Evolutionary conservation across 1,284 basidiomycete genomes (phyloP).

Genomic region (Mycocalia duriaeana): DNA sequence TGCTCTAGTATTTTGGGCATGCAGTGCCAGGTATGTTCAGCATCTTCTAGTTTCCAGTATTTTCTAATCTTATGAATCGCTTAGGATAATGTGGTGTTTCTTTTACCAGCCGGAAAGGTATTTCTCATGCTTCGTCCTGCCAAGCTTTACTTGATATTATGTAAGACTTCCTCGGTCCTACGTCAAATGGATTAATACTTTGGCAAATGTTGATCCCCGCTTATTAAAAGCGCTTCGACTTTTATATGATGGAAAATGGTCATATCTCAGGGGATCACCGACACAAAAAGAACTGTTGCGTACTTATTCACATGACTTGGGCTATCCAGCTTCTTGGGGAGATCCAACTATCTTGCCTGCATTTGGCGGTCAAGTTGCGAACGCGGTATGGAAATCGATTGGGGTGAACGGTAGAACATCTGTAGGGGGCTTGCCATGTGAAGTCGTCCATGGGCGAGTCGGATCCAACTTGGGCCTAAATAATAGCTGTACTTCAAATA

Average conservation of each 20-base stretch:
- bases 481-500: slow-evolving; percentile 57
- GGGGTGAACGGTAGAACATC: slow-evolving; percentile 45
- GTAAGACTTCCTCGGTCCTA: slow-evolving; percentile 65
- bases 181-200: slow-evolving; percentile 68
- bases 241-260: slow-evolving; percentile 51
- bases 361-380: slow-evolving; percentile 48
- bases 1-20: slow-evolving; percentile 67
- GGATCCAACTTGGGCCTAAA: slow-evolving; percentile 41
- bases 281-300: slow-evolving; percentile 36
- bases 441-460: slow-evolving; percentile 59
- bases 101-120: slow-evolving; percentile 71
- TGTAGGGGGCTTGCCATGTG: slow-evolving; percentile 68
- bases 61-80: slow-evolving; percentile 3
- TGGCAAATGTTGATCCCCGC: slow-evolving; percentile 63
- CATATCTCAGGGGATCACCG: slow-evolving; percentile 44
- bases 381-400: slow-evolving; percentile 47
- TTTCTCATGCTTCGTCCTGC: slow-evolving; percentile 5
- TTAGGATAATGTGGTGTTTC: slow-evolving; percentile 82
- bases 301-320: slow-evolving; percentile 47
- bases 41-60: background rate
- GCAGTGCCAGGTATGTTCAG: slow-evolving; percentile 58
- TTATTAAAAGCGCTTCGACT: slow-evolving; percentile 49
- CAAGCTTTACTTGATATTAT: background rate
- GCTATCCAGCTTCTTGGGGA: slow-evolving; percentile 57
- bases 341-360: slow-evolving; percentile 54